Base-by-base conservation (phyloP, 2,329 filamentous ascomycete genomes). In the Botrytis pseudocinerea region DNA sequence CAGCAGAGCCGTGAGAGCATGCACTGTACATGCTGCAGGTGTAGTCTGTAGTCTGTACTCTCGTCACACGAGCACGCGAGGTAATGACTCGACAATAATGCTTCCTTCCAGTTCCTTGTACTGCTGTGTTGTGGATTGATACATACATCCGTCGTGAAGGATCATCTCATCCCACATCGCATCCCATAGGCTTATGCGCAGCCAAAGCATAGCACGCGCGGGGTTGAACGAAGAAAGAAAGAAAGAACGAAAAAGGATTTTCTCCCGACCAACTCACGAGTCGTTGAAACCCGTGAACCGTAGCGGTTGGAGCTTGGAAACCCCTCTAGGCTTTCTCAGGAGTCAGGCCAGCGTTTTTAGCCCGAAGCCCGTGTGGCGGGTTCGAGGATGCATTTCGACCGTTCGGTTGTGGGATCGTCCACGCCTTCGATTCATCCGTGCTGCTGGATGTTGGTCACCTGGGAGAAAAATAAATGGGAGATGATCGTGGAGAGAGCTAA, bases 401-500 rank as follows among this genome's bases (percentile, higher is more conserved):
- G 46, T 66, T 54, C 28, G 18, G 64, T 14, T 4, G 46, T 51
- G 46, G 8, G 46, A 54, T 66, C 28, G 44, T 48, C 64, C 22
- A n/a, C 64, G 46, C 46, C 64, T 28, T 40, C 64, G 38, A 40
- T 40, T 18, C n/a, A 54, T 40, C 64, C 46, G 64, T 68, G 65
- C 35, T 57, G 35, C 28, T 18, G 16, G 14, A 54, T 66, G 20
- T 54, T 63, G 46, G 38, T 54, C 64, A 54, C 8, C 35, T 28
- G 38, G 12, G 65, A 6, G 18, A 1, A 22, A 22, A 42, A 65
- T 2, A 18, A 3, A 20, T n/a, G 6, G 25, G 4, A 40, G 64
- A 16, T n/a, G 48, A 57, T 66, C 5, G 46, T 66, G 64, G 64
- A 66, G 64, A 66, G 35, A 38, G 65, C 46, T 68, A 57, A 32